Base-by-base conservation (phyloP, 2,329 filamentous ascomycete species). In the Epichloe uncinata region DNA sequence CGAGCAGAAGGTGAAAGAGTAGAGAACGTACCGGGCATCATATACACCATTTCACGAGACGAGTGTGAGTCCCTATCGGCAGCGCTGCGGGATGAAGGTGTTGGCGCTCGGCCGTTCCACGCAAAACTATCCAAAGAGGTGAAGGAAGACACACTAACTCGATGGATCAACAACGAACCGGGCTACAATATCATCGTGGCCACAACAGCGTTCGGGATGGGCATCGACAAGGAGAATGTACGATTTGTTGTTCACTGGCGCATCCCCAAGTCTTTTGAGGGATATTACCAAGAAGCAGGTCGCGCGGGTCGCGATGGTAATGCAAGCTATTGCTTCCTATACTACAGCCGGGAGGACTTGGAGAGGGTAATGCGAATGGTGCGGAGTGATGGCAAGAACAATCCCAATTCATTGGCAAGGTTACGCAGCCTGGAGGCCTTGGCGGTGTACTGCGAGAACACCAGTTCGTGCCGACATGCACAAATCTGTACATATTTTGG, bases 151-250 rank as follows among this genome's bases (percentile, higher is more conserved):
- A 84, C 84, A 1, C 72, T 90, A 4, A 67, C 75, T 15, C 76
- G 77, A 16, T 91, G 86, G 86, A 81, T 89, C 43, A 73, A 75
- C 49, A 85, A 87, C 62, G 77, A 79, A 49, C 73, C 77, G 26
- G 85, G 85, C 1, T 95, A 93, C 67, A 89, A 93, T 63, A 81
- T 97, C 45, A 91, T 97, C 53, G 89, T 96, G 30, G 91, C 91
- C 2, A 97, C 91, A 0, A 97, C 88, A 1, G 91, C 91, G 0
- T 97, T 97, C 60, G 91, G 91, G 2, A 97, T 97, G 91, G 91
- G 91, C 26, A 96, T 97, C 55, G 90, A 97, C 66, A 96, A 96
- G 66, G 82, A 93, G 48, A 85, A 95, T 58, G 91, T 97, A 11
- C 85, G 91, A 3, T 96, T 96, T 59, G 90, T 97, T 1, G 82